A percentile compares a stretch with the other conserved stretches of the same genome.
Evolutionary conservation across 192 early-diverging fungal species (phyloP).

Genomic region (Umbelopsis sp.): DNA sequence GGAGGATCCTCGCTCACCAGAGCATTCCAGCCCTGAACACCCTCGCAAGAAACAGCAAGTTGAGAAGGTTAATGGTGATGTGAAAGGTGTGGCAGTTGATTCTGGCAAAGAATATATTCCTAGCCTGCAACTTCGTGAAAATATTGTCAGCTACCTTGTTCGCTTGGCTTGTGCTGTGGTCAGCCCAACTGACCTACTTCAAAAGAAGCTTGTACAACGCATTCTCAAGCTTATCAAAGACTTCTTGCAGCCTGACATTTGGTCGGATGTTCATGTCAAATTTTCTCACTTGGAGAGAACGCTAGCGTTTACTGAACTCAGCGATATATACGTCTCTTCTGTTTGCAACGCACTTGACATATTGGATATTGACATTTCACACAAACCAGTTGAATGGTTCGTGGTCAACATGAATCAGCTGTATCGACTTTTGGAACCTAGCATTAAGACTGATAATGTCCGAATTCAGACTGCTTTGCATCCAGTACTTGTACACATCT

Average conservation of each 20-base stretch:
- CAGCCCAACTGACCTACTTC: conserved; percentile 46
- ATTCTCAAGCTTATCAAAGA: conserved; percentile 65
- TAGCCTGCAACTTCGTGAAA: conserved; percentile 54
- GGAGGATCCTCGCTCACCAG: conserved; percentile 14
- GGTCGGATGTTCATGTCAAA: conserved; percentile 73
- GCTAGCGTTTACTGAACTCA: conserved; percentile 55
- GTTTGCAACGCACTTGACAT: conserved; percentile 73
- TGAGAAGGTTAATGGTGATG: conserved; percentile 31
- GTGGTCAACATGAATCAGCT: conserved; percentile 62
- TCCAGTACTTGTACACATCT: conserved; percentile 73
- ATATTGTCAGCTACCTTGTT: conserved; percentile 59
- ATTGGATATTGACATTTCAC: conserved; percentile 60
- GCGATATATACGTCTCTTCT: conserved; percentile 51
- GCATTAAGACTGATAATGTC: conserved; percentile 75
- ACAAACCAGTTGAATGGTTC: conserved; percentile 66
- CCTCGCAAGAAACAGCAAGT: conserved; percentile 35
- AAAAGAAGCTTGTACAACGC: conserved; percentile 51
- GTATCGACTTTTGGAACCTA: conserved; percentile 66
- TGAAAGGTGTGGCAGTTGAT: conserved; percentile 17
- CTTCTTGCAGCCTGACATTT: conserved; percentile 61
- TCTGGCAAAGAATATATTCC: conserved; percentile 46
- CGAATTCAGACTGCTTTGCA: conserved; percentile 71
- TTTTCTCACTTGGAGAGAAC: conserved; percentile 70
- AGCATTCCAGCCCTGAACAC: background rate
- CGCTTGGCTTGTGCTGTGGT: conserved; percentile 64